Conservation (phyloP, 2,329 filamentous ascomycete species). For the Calonectria hawksworthii region DNA sequence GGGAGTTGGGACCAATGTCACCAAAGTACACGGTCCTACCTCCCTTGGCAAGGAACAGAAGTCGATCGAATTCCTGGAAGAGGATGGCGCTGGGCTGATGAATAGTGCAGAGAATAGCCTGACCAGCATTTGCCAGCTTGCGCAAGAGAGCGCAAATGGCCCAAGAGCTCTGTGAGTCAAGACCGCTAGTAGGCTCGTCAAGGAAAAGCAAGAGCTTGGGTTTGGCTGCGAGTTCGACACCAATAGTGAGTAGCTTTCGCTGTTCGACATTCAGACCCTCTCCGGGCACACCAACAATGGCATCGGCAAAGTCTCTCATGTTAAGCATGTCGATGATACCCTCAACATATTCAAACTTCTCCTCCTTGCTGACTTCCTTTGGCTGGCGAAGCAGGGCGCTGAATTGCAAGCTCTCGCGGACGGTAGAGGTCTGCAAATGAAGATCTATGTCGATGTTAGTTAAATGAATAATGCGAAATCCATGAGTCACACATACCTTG, state of each 20-base stretch:
- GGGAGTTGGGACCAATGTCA: conserved; percentile 15
- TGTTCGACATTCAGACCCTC: conserved; percentile 69
- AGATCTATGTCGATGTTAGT: conserved; percentile 53
- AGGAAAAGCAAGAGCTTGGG: conserved; percentile 69
- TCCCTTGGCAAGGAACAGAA: conserved; percentile 60
- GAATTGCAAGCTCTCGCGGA: conserved; percentile 62
- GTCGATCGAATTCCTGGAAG: conserved; percentile 65
- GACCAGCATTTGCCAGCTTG: conserved; percentile 64
- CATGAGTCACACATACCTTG: conserved; percentile 49
- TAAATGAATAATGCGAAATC: not conserved
- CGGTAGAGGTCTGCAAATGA: conserved; percentile 62
- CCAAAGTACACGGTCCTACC: conserved; percentile 21
- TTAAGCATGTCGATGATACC: conserved; percentile 71
- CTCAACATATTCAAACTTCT: conserved; percentile 71
- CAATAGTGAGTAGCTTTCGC: conserved; percentile 69
- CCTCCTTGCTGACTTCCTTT: conserved; percentile 58
- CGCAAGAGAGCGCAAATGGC: conserved; percentile 69
- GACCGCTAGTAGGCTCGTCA: conserved; percentile 67
- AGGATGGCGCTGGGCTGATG: conserved; percentile 62
- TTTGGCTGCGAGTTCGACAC: conserved; percentile 65
- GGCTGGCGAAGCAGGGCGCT: conserved; percentile 66
- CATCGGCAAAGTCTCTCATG: conserved; percentile 72
- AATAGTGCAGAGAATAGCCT: conserved; percentile 62
- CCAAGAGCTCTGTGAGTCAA: conserved; percentile 71
- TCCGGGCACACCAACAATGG: conserved; percentile 70